Evolutionary conservation across 2,329 filamentous ascomycete genomes (phyloP).

Genomic region (Clarireedia monteithiana): DNA sequence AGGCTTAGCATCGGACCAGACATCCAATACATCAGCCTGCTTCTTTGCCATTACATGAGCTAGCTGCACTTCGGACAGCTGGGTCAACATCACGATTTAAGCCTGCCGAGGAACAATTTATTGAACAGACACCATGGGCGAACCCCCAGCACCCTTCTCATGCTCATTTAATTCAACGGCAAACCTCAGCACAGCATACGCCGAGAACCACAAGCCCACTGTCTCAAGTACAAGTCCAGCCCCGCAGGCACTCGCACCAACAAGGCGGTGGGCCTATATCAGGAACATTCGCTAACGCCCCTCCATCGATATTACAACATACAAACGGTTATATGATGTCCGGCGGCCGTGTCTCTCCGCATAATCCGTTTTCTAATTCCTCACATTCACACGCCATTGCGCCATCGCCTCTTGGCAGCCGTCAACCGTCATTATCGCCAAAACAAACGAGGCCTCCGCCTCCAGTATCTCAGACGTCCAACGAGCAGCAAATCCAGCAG

Average conservation of each 20-base stretch:
- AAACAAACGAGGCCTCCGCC: constrained; percentile 20
- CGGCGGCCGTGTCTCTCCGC: constrained; percentile 25
- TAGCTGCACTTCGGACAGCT: constrained; percentile 27
- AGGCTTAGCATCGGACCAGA: constrained; percentile 21
- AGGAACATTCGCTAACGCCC: constrained; percentile 27
- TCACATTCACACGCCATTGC: constrained; percentile 24
- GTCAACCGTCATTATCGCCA: constrained; percentile 28
- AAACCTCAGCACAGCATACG: constrained; percentile 33
- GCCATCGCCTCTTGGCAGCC: constrained; percentile 27
- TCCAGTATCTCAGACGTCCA: constrained; percentile 8
- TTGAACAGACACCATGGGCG: constrained; percentile 87
- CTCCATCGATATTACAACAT: constrained; percentile 20
- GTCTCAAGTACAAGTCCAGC: constrained; percentile 25
- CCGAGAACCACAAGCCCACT: constrained; percentile 31
- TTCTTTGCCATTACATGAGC: constrained; percentile 26
- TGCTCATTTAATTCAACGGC: constrained; percentile 34
- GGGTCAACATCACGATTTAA: constrained; percentile 33
- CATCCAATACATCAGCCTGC: constrained; percentile 19
- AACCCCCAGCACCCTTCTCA: constrained; percentile 77
- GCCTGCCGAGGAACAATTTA: constrained; percentile 75
- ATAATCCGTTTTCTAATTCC: constrained; percentile 26
- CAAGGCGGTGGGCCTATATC: constrained; percentile 22
- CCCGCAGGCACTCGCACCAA: constrained; percentile 33
- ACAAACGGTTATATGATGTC: constrained; percentile 21
- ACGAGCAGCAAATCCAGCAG: constrained; percentile 14